A percentile compares a stretch with the other conserved stretches of the same genome.
Evolutionary conservation across 495 filamentous ascomycete genomes (phyloP).

Genomic region (Aspergillus ostianus): DNA sequence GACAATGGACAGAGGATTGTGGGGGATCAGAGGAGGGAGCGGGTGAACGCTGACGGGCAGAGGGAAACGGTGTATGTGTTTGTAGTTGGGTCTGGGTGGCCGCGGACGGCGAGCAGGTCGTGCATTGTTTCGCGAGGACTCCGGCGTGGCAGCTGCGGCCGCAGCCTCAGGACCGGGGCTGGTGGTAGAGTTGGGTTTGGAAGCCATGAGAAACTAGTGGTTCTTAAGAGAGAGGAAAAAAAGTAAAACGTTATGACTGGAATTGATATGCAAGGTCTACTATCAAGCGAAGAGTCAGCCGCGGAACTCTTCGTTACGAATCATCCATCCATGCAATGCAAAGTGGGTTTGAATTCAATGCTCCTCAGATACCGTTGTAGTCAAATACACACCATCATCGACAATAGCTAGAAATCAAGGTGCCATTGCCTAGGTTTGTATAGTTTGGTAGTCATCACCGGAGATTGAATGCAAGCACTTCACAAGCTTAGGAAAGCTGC

Average conservation of each 20-base stretch:
- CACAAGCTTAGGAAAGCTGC: constrained; percentile 12
- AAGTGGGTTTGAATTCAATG: constrained; percentile 17
- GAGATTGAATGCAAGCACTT: constrained; percentile 19
- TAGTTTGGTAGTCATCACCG: constrained; percentile 45
- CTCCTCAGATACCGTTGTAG: constrained; percentile 99
- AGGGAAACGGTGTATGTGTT: constrained; percentile 71
- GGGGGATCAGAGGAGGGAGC: constrained; percentile 81
- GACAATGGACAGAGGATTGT: constrained; percentile 85
- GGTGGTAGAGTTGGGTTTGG: constrained; percentile 12
- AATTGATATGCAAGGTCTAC: constrained; percentile 18
- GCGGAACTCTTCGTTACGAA: constrained; percentile 22
- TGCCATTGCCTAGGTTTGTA: constrained; percentile 52
- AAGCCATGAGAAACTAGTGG: constrained; percentile 13
- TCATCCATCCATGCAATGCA: not conserved
- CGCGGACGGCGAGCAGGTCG: constrained; percentile 35
- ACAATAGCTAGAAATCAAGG: constrained; percentile 73
- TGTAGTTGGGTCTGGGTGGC: constrained; percentile 63
- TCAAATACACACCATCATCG: constrained; percentile 72
- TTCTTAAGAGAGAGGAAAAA: not conserved
- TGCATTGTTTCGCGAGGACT: constrained; percentile 10
- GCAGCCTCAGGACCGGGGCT: constrained; percentile 18
- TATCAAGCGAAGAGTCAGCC: constrained; percentile 27
- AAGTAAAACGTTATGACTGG: constrained; percentile 3
- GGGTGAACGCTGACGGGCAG: constrained; percentile 78
- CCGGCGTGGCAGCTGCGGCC: constrained; percentile 14